Evolutionary conservation across 805 yeast genomes (phyloP).

Genomic region (Hanseniaspora nectarophila): DNA sequence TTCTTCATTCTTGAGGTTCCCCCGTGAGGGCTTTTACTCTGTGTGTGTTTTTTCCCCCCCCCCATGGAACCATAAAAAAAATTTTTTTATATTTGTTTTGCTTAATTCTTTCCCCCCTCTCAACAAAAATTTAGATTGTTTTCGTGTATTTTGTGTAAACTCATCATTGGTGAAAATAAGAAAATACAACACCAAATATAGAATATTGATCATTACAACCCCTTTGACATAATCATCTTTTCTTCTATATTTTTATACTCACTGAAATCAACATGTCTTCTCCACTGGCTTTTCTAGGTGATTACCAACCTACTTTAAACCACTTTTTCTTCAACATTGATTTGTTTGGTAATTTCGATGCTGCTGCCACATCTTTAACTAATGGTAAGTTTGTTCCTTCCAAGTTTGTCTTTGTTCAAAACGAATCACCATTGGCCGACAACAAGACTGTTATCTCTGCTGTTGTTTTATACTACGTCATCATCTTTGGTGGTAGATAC

Average conservation of each 20-base stretch:
- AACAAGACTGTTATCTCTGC: constrained; percentile 46
- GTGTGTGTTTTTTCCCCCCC: too few species aligned
- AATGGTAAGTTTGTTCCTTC: constrained; percentile 25
- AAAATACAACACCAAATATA: background rate
- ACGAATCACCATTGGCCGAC: constrained; percentile 56
- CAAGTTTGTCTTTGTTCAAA: constrained; percentile 55
- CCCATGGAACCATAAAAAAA: too few species aligned
- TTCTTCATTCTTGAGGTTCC: too few species aligned
- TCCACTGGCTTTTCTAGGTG: constrained; percentile 1
- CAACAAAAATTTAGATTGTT: too few species aligned
- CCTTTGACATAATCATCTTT: too few species aligned
- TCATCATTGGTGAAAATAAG: background rate
- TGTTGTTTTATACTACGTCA: constrained; percentile 59
- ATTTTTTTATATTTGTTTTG: too few species aligned
- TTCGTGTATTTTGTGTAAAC: background rate
- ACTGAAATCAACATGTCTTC: background rate
- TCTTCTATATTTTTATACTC: too few species aligned
- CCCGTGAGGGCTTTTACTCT: too few species aligned
- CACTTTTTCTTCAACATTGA: constrained; percentile 29
- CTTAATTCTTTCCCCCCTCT: too few species aligned
- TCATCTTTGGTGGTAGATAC: constrained; percentile 76
- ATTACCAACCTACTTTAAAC: constrained; percentile 24
- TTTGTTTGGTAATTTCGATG: constrained; percentile 26
- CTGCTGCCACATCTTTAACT: constrained; percentile 18
- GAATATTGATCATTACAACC: too few species aligned